Percentiles rank a stretch among this genome's conserved stretches.
phyloP scores from a whole-genome alignment of 345 rosid genomes.

The Lumnitzera littorea region DNA sequence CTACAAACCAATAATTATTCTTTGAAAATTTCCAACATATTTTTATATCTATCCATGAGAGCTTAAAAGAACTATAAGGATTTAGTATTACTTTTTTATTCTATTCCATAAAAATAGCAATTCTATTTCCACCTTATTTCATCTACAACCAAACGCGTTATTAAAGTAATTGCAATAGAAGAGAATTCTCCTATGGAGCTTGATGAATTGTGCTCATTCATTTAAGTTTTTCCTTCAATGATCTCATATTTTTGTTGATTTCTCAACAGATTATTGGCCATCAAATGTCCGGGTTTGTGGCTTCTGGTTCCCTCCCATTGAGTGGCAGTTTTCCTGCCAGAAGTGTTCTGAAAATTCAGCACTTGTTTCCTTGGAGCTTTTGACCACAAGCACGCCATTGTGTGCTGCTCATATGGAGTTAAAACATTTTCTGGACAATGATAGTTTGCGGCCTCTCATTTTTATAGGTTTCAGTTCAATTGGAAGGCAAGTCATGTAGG shows the following conservation, averaged over 20 bases:
- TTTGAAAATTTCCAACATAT: too few species aligned
- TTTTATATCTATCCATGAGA: too few species aligned
- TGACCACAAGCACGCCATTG: constrained; percentile 18
- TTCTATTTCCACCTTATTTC: too few species aligned
- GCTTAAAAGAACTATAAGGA: too few species aligned
- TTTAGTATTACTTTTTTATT: too few species aligned
- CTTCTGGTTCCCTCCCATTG: constrained; percentile 77
- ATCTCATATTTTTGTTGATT: constrained; percentile 11
- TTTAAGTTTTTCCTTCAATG: not conserved
- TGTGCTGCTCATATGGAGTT: constrained; percentile 59
- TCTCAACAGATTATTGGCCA: constrained; percentile 78
- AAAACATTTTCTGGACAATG: constrained; percentile 36
- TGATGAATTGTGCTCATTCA: not conserved
- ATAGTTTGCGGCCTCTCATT: constrained; percentile 38
- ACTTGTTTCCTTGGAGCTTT: constrained; percentile 14
- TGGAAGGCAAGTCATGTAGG: constrained; percentile 51
- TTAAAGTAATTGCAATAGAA: too few species aligned
- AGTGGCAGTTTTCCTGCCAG: constrained; percentile 84
- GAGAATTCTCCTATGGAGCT: too few species aligned
- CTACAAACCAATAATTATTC: too few species aligned
- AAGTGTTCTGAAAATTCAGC: constrained; percentile 44
- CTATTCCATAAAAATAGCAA: too few species aligned
- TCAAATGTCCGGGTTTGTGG: constrained; percentile 62
- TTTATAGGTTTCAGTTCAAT: constrained; percentile 70
- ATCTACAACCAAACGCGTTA: too few species aligned